Evolutionary conservation across 352 stramenopile species (phyloP).

Genomic region (Globisporangium spinosum): DNA sequence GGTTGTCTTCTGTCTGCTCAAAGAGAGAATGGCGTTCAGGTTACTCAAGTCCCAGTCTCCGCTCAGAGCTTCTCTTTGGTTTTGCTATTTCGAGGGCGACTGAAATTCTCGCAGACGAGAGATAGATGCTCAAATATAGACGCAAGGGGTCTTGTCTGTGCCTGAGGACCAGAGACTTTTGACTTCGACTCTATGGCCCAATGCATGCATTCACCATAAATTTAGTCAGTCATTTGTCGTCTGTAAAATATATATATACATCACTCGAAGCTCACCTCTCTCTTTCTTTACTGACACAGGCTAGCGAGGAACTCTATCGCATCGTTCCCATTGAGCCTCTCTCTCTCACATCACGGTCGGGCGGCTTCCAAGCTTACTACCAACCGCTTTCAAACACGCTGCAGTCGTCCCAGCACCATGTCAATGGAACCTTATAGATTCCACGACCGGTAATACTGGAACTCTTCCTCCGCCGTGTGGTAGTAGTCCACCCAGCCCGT

Average conservation of each 20-base stretch:
- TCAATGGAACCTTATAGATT: conserved; percentile 29
- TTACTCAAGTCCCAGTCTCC: not conserved
- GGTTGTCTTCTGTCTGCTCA: not conserved
- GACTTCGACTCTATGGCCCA: too few relatives aligned
- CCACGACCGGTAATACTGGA: conserved; percentile 74
- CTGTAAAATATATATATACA: not conserved
- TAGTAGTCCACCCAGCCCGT: conserved; percentile 66
- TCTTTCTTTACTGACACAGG: not conserved
- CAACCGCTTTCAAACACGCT: not conserved
- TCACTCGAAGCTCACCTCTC: not conserved
- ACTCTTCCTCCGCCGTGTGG: conserved; percentile 68
- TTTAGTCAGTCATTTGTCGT: not conserved
- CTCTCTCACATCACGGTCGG: not conserved
- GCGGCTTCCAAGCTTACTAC: not conserved
- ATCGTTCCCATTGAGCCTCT: not conserved
- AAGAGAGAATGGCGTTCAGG: not conserved
- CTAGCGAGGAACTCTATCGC: not conserved
- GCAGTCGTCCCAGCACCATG: not conserved
- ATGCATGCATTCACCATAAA: not conserved
- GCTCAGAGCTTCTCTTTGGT: not conserved
- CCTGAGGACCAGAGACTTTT: too few relatives aligned
- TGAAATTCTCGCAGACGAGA: not conserved
- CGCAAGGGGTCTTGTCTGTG: not conserved
- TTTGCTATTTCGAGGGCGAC: not conserved
- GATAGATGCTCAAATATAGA: conserved; percentile 2